These are phyloP conservation scores for Aspergillus bombycis DNA, from an alignment of 2,329 filamentous ascomycete genomes.

Conservation along the genomic window DNA sequence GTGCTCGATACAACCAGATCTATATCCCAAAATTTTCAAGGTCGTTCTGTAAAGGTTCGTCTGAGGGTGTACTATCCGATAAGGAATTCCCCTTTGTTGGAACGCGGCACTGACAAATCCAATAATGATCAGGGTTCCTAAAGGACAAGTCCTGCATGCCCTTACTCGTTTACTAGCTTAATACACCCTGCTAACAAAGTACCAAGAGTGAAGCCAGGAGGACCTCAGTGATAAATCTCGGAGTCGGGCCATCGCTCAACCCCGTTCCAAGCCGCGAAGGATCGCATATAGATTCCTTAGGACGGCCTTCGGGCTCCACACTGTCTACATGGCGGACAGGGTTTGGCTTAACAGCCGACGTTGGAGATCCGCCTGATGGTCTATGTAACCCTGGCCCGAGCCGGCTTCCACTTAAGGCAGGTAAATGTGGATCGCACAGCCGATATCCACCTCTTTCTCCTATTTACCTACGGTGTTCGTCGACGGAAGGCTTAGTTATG, in stretches of 20 bases:
- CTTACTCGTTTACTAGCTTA: not conserved
- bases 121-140: rapidly evolving
- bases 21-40: not conserved
- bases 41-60: not conserved
- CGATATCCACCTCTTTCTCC: not conserved
- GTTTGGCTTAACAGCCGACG: not conserved
- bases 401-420: not conserved
- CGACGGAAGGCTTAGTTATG: too few species aligned
- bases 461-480: not conserved
- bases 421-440: not conserved
- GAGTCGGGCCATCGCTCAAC: not conserved
- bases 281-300: not conserved
- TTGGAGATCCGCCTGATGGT: not conserved
- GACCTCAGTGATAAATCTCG: too few species aligned
- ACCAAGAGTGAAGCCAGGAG: too few species aligned
- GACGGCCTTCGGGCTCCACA: not conserved
- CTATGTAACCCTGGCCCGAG: not conserved
- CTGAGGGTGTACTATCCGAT: not conserved
- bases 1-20: not conserved
- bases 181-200: not conserved
- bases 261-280: not conserved
- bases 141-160: not conserved
- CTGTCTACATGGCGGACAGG: not conserved
- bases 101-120: not conserved
- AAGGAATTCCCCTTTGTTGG: too few species aligned